A percentile compares a stretch with the other conserved stretches of the same genome.
Evolutionary conservation across 768 basidiomycete genomes (phyloP).

Genomic region (Gyrodon lividus): DNA sequence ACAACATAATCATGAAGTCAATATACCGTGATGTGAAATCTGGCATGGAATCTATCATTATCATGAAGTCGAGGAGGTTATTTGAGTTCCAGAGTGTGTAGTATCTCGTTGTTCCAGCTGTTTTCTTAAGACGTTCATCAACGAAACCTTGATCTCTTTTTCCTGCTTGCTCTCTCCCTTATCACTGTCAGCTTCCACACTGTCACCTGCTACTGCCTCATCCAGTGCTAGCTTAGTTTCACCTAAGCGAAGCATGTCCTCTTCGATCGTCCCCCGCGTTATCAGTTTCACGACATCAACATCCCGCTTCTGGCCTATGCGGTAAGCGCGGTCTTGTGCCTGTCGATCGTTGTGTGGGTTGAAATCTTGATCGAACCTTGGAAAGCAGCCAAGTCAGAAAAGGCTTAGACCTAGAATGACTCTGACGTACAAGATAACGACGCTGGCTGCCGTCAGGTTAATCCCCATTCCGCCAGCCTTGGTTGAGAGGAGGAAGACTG

Average conservation of each 20-base stretch:
- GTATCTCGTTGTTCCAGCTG: constrained; percentile 67
- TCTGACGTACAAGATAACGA: constrained; percentile 78
- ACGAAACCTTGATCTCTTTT: constrained; percentile 79
- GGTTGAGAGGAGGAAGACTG: constrained; percentile 87
- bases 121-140: constrained; percentile 81
- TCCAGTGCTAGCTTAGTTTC: constrained; percentile 90
- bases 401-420: background rate
- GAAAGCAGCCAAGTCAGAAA: constrained; percentile 6
- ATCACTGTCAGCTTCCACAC: constrained; percentile 54
- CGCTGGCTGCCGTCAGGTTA: constrained; percentile 93
- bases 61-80: constrained; percentile 6
- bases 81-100: constrained; percentile 8
- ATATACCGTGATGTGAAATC: constrained; percentile 13
- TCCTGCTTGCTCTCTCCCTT: constrained; percentile 67
- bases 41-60: constrained; percentile 2
- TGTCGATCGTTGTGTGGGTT: constrained; percentile 98
- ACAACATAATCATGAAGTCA: constrained; percentile 9
- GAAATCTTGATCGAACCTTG: constrained; percentile 95
- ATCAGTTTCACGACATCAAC: constrained; percentile 96
- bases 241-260: constrained; percentile 90
- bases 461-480: constrained; percentile 97
- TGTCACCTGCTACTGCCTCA: constrained; percentile 84
- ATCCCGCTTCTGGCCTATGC: constrained; percentile 92
- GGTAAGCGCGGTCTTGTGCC: constrained; percentile 95
- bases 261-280: constrained; percentile 89